These are phyloP conservation scores for Geranium brycei DNA, from an alignment of 345 rosid genomes.

Conservation along the genomic window DNA sequence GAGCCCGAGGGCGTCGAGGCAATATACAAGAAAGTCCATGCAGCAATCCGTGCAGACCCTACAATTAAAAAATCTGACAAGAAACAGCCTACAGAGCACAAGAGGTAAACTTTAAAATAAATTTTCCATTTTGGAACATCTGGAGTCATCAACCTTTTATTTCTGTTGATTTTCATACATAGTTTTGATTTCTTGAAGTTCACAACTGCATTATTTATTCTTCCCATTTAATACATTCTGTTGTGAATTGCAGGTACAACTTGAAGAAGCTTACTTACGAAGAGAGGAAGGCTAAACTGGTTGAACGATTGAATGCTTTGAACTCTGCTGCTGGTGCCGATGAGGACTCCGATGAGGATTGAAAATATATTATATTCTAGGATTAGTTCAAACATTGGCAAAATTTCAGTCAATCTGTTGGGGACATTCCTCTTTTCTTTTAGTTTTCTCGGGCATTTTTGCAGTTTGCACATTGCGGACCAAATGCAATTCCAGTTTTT, in stretches of 20 bases:
- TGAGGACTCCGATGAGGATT: slow-evolving; percentile 44
- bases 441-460: slow-evolving; percentile 7
- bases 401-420: background rate
- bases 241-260: slow-evolving; percentile 39
- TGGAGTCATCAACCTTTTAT: background rate
- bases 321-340: slow-evolving; percentile 30
- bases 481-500: slow-evolving; percentile 18
- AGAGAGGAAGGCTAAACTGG: slow-evolving; percentile 60
- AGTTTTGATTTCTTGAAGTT: too few species aligned
- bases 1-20: slow-evolving; percentile 43
- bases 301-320: slow-evolving; percentile 51
- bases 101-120: slow-evolving; percentile 24
- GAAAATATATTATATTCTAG: background rate
- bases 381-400: slow-evolving; percentile 2
- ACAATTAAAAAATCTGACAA: slow-evolving; percentile 33
- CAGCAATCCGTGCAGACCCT: slow-evolving; percentile 72
- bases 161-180: background rate
- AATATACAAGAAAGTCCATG: slow-evolving; percentile 55
- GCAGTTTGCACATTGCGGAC: slow-evolving; percentile 3
- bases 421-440: background rate
- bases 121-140: background rate
- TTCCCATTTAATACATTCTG: too few species aligned
- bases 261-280: slow-evolving; percentile 74
- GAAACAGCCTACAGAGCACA: slow-evolving; percentile 44
- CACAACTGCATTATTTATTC: too few species aligned